Percentiles rank a stretch among this genome's conserved stretches.
These are phyloP conservation scores for Ophiostoma pallidulum DNA, from an alignment of 2,329 filamentous ascomycete genomes.

Conservation along the genomic window DNA sequence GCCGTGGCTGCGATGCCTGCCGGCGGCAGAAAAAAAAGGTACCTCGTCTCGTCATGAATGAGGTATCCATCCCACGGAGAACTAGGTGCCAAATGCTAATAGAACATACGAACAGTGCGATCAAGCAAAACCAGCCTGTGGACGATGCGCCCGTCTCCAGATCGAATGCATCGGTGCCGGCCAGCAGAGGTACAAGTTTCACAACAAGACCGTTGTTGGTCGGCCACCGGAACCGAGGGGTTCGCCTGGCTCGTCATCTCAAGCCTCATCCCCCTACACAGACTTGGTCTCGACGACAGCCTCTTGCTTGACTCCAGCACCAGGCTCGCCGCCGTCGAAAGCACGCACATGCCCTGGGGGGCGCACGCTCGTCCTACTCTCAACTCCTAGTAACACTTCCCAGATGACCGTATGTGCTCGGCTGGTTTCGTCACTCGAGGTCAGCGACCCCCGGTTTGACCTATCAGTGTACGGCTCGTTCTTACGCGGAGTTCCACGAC, in stretches of 20 bases:
- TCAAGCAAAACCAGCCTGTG: constrained; percentile 12
- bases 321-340: not conserved
- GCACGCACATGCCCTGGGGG: not conserved
- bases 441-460: constrained; percentile 15
- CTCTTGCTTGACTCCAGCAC: too few species aligned
- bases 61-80: too few species aligned
- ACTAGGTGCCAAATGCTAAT: too few species aligned
- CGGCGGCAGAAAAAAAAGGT: constrained; percentile 17
- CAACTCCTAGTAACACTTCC: not conserved
- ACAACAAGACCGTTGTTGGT: constrained; percentile 8
- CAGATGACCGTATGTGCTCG: not conserved
- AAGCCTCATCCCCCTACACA: too few species aligned
- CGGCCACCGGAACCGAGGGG: not conserved
- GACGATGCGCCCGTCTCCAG: constrained; percentile 11
- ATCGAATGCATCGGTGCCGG: constrained; percentile 14
- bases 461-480: constrained; percentile 13
- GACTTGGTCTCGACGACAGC: too few species aligned
- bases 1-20: constrained; percentile 16
- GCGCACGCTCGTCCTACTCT: not conserved
- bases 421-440: constrained; percentile 10
- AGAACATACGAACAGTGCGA: constrained; percentile 17
- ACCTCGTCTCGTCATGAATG: not conserved
- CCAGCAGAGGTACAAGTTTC: constrained; percentile 16
- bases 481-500: constrained; percentile 12
- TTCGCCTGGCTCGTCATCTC: not conserved